A percentile compares a stretch with the other conserved stretches of the same genome.
Evolutionary conservation across 192 early-diverging fungal genomes (phyloP).

Genomic region (Ambispora gerdemannii): DNA sequence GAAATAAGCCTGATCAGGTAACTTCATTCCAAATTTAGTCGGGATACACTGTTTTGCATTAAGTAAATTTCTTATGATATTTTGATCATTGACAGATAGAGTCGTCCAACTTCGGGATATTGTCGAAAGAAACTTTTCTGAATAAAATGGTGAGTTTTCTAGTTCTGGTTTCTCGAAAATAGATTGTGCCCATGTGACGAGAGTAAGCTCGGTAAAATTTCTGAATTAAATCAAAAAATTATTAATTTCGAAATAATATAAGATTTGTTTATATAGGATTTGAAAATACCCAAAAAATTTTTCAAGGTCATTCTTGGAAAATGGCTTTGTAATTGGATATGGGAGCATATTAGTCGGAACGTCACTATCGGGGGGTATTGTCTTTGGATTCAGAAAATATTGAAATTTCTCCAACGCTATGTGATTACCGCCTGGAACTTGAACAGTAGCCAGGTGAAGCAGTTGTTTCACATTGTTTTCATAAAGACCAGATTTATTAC

Average conservation of each 20-base stretch:
- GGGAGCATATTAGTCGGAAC: neutral
- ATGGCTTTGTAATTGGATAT: slow-evolving; percentile 1
- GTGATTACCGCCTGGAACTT: slow-evolving; percentile 25
- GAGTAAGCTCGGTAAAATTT: neutral
- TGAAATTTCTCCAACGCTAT: slow-evolving; percentile 50
- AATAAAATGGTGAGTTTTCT: slow-evolving; percentile 50
- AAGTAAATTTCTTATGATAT: slow-evolving; percentile 34
- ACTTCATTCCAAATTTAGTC: slow-evolving; percentile 65
- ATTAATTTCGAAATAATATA: neutral
- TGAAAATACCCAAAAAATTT: neutral
- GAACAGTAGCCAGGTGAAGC: neutral
- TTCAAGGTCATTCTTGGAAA: slow-evolving; percentile 8
- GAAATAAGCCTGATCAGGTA: slow-evolving; percentile 75
- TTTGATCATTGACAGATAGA: slow-evolving; percentile 35
- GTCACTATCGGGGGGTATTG: slow-evolving; percentile 2
- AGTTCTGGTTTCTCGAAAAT: neutral
- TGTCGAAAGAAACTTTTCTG: slow-evolving; percentile 62
- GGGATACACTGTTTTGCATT: slow-evolving; percentile 59
- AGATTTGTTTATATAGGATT: neutral
- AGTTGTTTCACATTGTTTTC: neutral
- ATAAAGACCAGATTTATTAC: neutral
- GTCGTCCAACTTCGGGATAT: slow-evolving; percentile 48
- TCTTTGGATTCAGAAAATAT: slow-evolving; percentile 53
- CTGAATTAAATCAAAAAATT: too few relatives aligned
- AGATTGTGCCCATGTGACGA: slow-evolving; percentile 4